Base-by-base conservation (phyloP, 257 asterid genomes). In the Forsythia suspensa region DNA sequence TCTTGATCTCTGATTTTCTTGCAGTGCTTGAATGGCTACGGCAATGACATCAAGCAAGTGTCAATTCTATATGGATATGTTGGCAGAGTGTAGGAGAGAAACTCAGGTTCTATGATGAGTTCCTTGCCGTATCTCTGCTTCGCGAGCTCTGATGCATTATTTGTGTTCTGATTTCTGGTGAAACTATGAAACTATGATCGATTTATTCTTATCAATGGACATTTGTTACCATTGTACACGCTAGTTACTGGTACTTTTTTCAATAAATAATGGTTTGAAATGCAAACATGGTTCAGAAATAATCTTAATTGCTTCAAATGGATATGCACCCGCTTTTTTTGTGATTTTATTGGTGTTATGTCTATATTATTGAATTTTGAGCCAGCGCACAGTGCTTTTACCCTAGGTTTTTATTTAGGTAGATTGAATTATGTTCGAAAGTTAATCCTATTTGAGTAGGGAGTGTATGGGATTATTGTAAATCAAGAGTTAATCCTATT, bases 51-150 rank as follows among this genome's bases (percentile, higher is more conserved):
- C 81, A 86, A n/a, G 88, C 91, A 91, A 91, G 87, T 92, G 96
- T 72, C 97, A 92, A 87, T 91, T 92, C 88, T 92, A 91, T 48
- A 92, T 92, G 96, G 97, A 92, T 66, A 91, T 91, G 89, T 66
- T 88, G 83, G 80, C 84, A 21, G 89, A 85, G 55, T 88, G 91
- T 85, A 82, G 72, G n/a, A n/a, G 84, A 85, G 88, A 70, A 85
- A 79, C 87, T 84, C 91, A 9, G 90, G 87, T 48, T 87, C 91
- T 37, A 38, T 61, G 78, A 80, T 82, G 81, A 81, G 79, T 20
- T 71, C 82, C 37, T 84, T 80, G 59, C 40, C n/a, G 51, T 51
- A 6, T 55, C 10, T 36, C 36, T 51, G 44, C 63, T 42, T 76
- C 48, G 12, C 12, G 4, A 69, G 9, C 20, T 48, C 21, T 41